A percentile compares a stretch with the other conserved stretches of the same genome.
Conservation (phyloP, 306 rosid genomes). For the Ammopiptanthus mongolicus region DNA sequence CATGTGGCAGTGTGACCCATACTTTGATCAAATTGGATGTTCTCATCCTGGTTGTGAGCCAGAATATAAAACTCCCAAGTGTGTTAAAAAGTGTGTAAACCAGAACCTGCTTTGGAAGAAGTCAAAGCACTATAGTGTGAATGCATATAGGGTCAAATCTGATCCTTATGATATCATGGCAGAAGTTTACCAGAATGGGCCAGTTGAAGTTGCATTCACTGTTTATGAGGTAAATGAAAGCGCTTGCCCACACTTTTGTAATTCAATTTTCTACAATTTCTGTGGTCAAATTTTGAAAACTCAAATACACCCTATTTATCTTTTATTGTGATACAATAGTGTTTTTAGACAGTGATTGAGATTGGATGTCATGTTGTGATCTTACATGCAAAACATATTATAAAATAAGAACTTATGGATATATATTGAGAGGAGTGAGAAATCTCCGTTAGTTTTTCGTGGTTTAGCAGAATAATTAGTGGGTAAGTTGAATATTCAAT, state of each 20-base stretch:
- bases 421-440: conserved; percentile 3
- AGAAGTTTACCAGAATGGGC: conserved; percentile 85
- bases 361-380: not conserved
- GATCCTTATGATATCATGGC: conserved; percentile 82
- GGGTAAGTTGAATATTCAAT: not conserved
- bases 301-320: not conserved
- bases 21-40: conserved; percentile 83
- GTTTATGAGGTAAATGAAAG: conserved; percentile 73
- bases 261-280: conserved; percentile 15
- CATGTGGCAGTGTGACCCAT: conserved; percentile 81
- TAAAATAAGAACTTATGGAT: not conserved
- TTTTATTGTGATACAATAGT: not conserved
- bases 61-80: conserved; percentile 68
- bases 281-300: not conserved
- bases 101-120: conserved; percentile 69
- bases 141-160: conserved; percentile 51
- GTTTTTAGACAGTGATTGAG: not conserved
- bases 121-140: conserved; percentile 71
- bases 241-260: conserved; percentile 4
- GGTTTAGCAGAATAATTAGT: not conserved
- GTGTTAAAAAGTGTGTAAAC: conserved; percentile 59
- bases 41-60: conserved; percentile 99
- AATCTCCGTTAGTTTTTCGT: not conserved
- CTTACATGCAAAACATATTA: not conserved
- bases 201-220: conserved; percentile 85